A percentile compares a stretch with the other conserved stretches of the same genome.
These are phyloP conservation scores for Candida xiaguanensis DNA, from an alignment of 805 yeast species.

Conservation along the genomic window DNA sequence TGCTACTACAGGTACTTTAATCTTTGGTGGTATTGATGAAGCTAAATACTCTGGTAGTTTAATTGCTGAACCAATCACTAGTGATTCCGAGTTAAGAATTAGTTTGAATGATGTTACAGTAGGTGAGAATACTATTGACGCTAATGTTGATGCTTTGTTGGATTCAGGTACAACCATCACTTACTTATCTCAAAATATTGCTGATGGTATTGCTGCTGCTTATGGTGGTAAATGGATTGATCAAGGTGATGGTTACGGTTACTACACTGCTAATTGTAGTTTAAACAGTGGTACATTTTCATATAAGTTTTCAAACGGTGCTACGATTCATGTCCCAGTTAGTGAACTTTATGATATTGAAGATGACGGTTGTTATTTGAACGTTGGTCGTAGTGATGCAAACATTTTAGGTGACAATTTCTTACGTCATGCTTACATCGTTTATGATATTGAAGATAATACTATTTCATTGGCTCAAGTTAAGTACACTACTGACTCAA, in stretches of 20 bases:
- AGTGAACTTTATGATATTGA: slow-evolving; percentile 26
- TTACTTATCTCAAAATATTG: slow-evolving; percentile 40
- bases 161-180: slow-evolving; percentile 36
- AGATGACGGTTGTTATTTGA: slow-evolving; percentile 25
- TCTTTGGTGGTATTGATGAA: slow-evolving; percentile 33
- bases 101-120: slow-evolving; percentile 38
- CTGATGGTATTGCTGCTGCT: slow-evolving; percentile 11
- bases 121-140: slow-evolving; percentile 14
- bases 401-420: slow-evolving; percentile 57
- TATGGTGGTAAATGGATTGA: slow-evolving; percentile 16
- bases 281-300: slow-evolving; percentile 1
- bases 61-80: slow-evolving; percentile 3
- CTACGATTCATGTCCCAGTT: background rate
- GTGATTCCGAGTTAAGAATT: slow-evolving; percentile 28
- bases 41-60: slow-evolving; percentile 23
- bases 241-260: slow-evolving; percentile 22
- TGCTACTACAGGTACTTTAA: slow-evolving; percentile 20
- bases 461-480: slow-evolving; percentile 57
- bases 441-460: slow-evolving; percentile 55
- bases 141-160: slow-evolving; percentile 21
- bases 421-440: slow-evolving; percentile 59
- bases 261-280: slow-evolving; percentile 41
- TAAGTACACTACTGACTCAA: slow-evolving; percentile 25
- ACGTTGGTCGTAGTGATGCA: slow-evolving; percentile 19
- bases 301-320: slow-evolving; percentile 15